These are phyloP conservation scores for Penicillium sp. DNA, from an alignment of 2,329 filamentous ascomycete genomes.

Conservation along the genomic window DNA sequence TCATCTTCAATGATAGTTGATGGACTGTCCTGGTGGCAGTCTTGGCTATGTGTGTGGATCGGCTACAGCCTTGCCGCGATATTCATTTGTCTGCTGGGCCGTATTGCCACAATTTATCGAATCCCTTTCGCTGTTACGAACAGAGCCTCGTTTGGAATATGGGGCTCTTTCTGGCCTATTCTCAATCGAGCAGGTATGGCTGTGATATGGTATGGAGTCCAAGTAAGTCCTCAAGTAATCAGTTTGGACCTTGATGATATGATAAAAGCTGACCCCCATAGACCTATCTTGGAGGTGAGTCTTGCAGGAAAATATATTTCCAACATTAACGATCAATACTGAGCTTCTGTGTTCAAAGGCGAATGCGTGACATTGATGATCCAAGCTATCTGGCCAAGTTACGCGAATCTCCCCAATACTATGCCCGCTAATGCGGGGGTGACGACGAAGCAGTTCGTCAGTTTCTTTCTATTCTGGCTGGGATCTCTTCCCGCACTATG, in stretches of 20 bases:
- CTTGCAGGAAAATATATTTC: too few species aligned
- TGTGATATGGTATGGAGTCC: conserved; percentile 14
- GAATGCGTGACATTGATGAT: conserved; percentile 16
- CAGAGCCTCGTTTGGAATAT: conserved; percentile 10
- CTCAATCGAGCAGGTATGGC: conserved; percentile 13
- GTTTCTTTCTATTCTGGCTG: conserved; percentile 42
- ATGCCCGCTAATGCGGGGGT: conserved; percentile 42
- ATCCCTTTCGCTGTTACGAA: conserved; percentile 11
- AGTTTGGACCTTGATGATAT: not conserved
- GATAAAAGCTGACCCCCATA: not conserved
- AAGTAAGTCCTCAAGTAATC: conserved; percentile 1
- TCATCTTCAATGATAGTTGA: conserved; percentile 17
- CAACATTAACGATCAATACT: not conserved
- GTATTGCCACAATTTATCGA: conserved; percentile 9
- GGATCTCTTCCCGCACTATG: conserved; percentile 39
- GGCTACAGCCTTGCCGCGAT: conserved; percentile 11
- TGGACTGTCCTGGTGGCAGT: conserved; percentile 16
- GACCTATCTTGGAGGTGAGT: not conserved
- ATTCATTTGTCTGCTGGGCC: conserved; percentile 10
- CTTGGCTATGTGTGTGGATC: conserved; percentile 16
- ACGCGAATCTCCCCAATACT: conserved; percentile 47
- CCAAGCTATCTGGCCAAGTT: conserved; percentile 42
- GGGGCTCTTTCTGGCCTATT: conserved; percentile 14
- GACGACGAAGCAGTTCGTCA: conserved; percentile 41
- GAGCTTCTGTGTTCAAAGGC: not conserved